Evolutionary conservation across 2,329 filamentous ascomycete genomes (phyloP).

Genomic region (Akanthomyces uredinophilus): DNA sequence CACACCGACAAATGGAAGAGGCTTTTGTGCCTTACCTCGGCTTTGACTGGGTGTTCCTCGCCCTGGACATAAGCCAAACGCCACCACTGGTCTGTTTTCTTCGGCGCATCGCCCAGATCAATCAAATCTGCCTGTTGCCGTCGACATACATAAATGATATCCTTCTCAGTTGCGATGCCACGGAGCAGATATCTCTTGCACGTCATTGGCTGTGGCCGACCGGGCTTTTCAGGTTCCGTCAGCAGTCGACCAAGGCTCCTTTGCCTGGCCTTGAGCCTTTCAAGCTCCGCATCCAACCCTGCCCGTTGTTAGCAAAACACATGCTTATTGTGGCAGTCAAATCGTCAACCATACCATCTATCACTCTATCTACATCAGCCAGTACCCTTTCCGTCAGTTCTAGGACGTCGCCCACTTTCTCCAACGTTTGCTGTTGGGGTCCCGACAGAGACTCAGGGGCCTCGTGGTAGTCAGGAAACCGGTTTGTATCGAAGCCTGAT

Average conservation of each 20-base stretch:
- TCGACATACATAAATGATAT: constrained; percentile 47
- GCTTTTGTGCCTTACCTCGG: constrained; percentile 38
- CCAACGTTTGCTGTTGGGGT: constrained; percentile 26
- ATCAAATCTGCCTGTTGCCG: constrained; percentile 37
- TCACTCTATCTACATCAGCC: constrained; percentile 28
- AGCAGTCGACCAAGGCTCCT: constrained; percentile 35
- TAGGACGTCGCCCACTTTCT: constrained; percentile 31
- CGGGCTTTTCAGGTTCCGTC: constrained; percentile 33
- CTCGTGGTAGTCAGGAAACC: constrained; percentile 34
- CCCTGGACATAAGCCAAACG: constrained; percentile 39
- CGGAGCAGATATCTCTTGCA: constrained; percentile 46
- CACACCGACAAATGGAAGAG: constrained; percentile 17
- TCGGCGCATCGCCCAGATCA: constrained; percentile 32
- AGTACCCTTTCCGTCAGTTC: constrained; percentile 29
- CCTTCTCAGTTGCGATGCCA: constrained; percentile 43
- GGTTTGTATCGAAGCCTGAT: constrained; percentile 33
- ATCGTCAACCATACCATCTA: constrained; percentile 30
- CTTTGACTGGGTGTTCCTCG: constrained; percentile 37
- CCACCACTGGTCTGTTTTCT: constrained; percentile 50
- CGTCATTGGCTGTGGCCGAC: constrained; percentile 32
- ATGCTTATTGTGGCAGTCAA: not conserved
- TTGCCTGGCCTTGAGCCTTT: constrained; percentile 30
- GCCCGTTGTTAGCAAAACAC: constrained; percentile 19
- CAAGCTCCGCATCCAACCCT: constrained; percentile 29
- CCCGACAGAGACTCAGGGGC: constrained; percentile 34